Evolutionary conservation across 1,139 yeast species (phyloP).

Genomic region (Nematodospora anomalae): DNA sequence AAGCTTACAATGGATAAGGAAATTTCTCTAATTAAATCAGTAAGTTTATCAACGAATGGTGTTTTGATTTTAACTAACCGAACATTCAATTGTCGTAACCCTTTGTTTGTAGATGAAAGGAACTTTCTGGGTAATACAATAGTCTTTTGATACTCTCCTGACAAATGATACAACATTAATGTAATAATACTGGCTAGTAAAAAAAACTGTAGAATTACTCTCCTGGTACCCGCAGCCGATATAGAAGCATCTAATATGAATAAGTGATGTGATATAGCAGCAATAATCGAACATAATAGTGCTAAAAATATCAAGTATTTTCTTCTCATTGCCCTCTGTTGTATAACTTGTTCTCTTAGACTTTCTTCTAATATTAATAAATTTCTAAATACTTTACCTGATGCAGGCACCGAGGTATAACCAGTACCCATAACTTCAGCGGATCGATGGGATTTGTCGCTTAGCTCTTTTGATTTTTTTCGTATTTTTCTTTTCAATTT

Average conservation of each 20-base stretch:
- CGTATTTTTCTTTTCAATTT: conserved; percentile 28
- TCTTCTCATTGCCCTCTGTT: conserved; percentile 65
- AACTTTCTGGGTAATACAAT: conserved; percentile 80
- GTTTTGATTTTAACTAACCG: conserved; percentile 70
- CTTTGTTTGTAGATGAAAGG: conserved; percentile 79
- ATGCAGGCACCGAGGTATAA: conserved; percentile 51
- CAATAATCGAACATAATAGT: conserved; percentile 43
- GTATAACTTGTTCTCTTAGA: conserved; percentile 74
- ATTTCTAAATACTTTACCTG: conserved; percentile 77
- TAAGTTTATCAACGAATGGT: conserved; percentile 52
- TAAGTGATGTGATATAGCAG: conserved; percentile 43
- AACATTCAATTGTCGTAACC: conserved; percentile 78
- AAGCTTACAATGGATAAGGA: conserved; percentile 34
- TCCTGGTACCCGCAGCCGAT: conserved; percentile 29
- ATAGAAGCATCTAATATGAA: conserved; percentile 27
- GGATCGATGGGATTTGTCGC: conserved; percentile 34
- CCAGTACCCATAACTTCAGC: conserved; percentile 35
- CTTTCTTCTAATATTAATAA: conserved; percentile 82
- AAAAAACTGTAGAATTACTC: conserved; percentile 58
- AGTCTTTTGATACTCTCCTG: conserved; percentile 87
- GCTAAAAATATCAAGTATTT: conserved; percentile 74
- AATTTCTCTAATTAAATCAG: conserved; percentile 45
- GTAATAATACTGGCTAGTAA: conserved; percentile 71
- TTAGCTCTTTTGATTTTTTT: conserved; percentile 28
- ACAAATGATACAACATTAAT: conserved; percentile 71